Evolutionary conservation across 306 rosid species (phyloP).

Genomic region (Bauhinia variegata): DNA sequence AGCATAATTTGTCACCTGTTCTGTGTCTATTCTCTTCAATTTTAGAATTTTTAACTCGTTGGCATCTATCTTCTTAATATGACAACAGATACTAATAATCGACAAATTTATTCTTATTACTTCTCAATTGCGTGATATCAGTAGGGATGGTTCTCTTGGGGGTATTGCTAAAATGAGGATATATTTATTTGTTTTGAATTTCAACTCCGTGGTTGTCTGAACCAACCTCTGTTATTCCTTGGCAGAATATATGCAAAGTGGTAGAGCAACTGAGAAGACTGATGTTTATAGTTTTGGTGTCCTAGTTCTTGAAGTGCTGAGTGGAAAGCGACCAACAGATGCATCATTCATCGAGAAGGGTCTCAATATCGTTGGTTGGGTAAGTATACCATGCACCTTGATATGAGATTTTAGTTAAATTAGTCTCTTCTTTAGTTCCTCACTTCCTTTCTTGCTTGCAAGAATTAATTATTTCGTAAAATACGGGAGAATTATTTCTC

Average conservation of each 20-base stretch:
- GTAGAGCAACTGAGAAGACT: slow-evolving; percentile 97
- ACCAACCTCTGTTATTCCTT: slow-evolving; percentile 33
- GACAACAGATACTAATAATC: too few relatives aligned
- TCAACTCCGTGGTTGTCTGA: slow-evolving; percentile 30
- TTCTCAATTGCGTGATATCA: slow-evolving; percentile 3
- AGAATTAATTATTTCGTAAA: too few relatives aligned
- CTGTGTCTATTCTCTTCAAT: too few relatives aligned
- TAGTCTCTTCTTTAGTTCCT: neutral
- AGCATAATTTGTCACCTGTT: too few relatives aligned
- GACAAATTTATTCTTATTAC: neutral
- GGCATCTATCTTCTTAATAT: neutral
- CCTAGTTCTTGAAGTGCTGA: slow-evolving; percentile 86
- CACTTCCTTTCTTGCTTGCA: too few relatives aligned
- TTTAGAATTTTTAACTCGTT: neutral
- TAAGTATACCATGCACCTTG: slow-evolving; percentile 49
- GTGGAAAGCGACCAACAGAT: slow-evolving; percentile 97
- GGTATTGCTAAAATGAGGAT: slow-evolving; percentile 21
- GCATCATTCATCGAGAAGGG: slow-evolving; percentile 95
- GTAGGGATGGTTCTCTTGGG: slow-evolving; percentile 11
- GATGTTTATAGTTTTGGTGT: slow-evolving; percentile 98
- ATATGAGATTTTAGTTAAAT: neutral
- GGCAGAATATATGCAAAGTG: slow-evolving; percentile 99
- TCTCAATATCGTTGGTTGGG: slow-evolving; percentile 98
- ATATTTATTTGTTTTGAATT: slow-evolving; percentile 13
- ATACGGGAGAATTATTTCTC: too few relatives aligned